Evolutionary conservation across 1,139 yeast species (phyloP).

Genomic region (Geotrichum macrosporum): DNA sequence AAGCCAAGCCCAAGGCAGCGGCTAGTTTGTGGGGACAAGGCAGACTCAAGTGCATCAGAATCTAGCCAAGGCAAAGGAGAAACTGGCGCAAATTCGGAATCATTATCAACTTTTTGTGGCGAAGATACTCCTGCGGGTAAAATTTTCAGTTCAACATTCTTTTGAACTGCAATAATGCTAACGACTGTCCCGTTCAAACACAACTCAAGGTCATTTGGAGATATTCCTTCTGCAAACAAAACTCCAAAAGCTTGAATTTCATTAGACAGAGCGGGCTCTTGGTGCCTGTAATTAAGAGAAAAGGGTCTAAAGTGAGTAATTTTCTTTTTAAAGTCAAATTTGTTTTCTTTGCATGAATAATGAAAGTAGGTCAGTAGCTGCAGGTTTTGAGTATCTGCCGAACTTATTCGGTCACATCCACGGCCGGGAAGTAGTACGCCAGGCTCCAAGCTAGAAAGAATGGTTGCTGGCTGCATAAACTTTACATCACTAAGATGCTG

Average conservation of each 20-base stretch:
- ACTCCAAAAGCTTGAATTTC: slow-evolving; percentile 30
- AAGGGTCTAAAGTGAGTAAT: slow-evolving; percentile 35
- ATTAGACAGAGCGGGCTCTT: background rate
- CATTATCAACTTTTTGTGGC: background rate
- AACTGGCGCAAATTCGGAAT: background rate
- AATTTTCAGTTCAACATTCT: slow-evolving; percentile 6
- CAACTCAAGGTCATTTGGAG: slow-evolving; percentile 26
- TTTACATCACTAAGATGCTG: slow-evolving; percentile 4
- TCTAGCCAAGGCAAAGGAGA: slow-evolving; percentile 6
- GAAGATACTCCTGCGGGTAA: background rate
- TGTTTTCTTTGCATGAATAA: slow-evolving; percentile 1
- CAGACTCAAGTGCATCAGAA: background rate
- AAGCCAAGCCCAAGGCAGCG: slow-evolving; percentile 35
- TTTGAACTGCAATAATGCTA: slow-evolving; percentile 28
- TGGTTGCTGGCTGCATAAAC: slow-evolving; percentile 3
- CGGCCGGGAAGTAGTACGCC: slow-evolving; percentile 14
- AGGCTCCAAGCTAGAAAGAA: slow-evolving; percentile 1
- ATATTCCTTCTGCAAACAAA: slow-evolving; percentile 33
- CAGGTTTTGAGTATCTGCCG: slow-evolving; percentile 37
- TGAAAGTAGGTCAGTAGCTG: slow-evolving; percentile 38
- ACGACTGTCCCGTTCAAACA: slow-evolving; percentile 36
- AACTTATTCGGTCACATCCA: slow-evolving; percentile 13
- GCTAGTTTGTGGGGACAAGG: slow-evolving; percentile 4
- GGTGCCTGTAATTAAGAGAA: slow-evolving; percentile 23
- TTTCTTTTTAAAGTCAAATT: slow-evolving; percentile 24